Conservation (phyloP, 2,329 filamentous ascomycete genomes). For the Pseudopithomyces maydicus region DNA sequence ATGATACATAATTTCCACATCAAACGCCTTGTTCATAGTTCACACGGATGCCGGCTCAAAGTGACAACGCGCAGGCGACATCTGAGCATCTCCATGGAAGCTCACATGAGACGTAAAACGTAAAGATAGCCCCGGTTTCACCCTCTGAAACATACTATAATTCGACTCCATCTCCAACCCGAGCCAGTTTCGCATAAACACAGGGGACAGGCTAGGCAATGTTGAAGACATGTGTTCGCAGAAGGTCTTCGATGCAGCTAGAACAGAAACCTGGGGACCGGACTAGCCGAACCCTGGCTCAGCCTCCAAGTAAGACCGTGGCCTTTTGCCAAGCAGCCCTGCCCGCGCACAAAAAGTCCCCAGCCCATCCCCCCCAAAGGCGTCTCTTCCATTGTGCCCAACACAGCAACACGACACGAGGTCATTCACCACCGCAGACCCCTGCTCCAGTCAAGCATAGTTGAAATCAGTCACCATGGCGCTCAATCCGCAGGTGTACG, state of each 20-base stretch:
- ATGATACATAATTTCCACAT: too few relatives aligned
- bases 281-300: conserved; percentile 23
- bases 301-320: conserved; percentile 14
- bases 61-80: too few relatives aligned
- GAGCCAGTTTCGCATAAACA: too few relatives aligned
- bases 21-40: too few relatives aligned
- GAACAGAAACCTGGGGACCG: conserved; percentile 22
- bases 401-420: conserved; percentile 1
- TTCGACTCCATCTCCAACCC: too few relatives aligned
- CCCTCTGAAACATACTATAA: too few relatives aligned
- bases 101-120: too few relatives aligned
- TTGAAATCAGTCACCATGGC: conserved; percentile 33
- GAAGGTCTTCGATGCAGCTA: conserved; percentile 32
- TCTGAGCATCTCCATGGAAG: too few relatives aligned
- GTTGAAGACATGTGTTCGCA: conserved; percentile 24
- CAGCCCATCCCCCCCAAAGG: conserved; percentile 10
- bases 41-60: too few relatives aligned
- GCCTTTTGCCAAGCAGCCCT: conserved; percentile 27
- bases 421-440: conserved; percentile 2
- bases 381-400: conserved; percentile 2
- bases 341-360: conserved; percentile 25
- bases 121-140: too few relatives aligned
- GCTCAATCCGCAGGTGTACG: conserved; percentile 46
- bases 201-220: too few relatives aligned
- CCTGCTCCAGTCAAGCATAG: not conserved